phyloP scores from a whole-genome alignment of 2,329 filamentous ascomycete species.

The Colletotrichum lupini region DNA sequence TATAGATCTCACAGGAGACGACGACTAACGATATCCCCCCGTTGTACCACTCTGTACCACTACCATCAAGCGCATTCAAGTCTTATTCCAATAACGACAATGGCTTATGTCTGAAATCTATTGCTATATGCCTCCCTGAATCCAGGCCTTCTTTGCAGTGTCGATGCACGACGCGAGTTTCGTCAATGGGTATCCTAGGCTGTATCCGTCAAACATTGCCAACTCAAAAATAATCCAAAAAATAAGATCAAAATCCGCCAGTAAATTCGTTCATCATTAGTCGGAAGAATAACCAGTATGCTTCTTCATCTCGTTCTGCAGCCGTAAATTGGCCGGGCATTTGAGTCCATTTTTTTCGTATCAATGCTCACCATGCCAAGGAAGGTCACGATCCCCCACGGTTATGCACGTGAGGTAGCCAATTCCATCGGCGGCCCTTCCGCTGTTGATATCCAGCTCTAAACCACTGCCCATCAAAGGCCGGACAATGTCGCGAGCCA shows the following conservation, averaged over 20 bases:
- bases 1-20: conserved; percentile 35
- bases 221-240: neutral
- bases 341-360: neutral
- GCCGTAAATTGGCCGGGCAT: neutral
- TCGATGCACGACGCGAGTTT: neutral
- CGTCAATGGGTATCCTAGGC: conserved; percentile 22
- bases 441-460: conserved; percentile 76
- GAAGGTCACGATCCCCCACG: conserved; percentile 60
- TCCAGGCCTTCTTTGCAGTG: neutral
- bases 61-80: neutral
- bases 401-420: conserved; percentile 63
- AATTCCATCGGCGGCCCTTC: conserved; percentile 54
- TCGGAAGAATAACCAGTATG: conserved; percentile 5
- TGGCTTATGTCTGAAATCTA: neutral
- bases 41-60: too few species aligned
- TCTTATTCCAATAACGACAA: neutral
- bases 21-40: neutral
- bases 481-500: conserved; percentile 84
- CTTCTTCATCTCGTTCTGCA: conserved; percentile 7
- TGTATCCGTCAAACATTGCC: neutral
- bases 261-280: conserved; percentile 26
- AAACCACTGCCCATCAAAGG: conserved; percentile 88
- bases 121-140: neutral
- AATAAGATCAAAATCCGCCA: neutral
- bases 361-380: conserved; percentile 54